A percentile compares a stretch with the other conserved stretches of the same genome.
phyloP scores from a whole-genome alignment of 805 yeast genomes.

The Zygotorulaspora florentina region DNA sequence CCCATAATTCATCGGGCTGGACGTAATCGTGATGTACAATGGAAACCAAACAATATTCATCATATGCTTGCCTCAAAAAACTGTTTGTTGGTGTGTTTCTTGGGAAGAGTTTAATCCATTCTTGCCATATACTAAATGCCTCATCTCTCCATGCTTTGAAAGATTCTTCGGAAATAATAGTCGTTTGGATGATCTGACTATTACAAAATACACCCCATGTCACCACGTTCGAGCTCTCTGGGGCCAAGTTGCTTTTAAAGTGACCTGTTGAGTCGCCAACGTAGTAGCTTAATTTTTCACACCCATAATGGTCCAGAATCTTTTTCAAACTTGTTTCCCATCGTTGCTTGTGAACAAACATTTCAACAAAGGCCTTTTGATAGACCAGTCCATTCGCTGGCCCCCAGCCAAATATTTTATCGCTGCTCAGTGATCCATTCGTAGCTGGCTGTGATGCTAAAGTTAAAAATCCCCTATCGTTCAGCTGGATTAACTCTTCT shows the following conservation, averaged over 20 bases:
- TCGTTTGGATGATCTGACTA: conserved; percentile 84
- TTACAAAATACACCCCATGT: conserved; percentile 98
- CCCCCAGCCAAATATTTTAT: conserved; percentile 96
- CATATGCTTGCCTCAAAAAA: conserved; percentile 57
- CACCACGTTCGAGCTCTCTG: conserved; percentile 66
- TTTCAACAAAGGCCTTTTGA: conserved; percentile 91
- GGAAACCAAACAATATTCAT: conserved; percentile 72
- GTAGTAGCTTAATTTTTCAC: conserved; percentile 64
- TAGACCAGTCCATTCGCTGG: conserved; percentile 83
- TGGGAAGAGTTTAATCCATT: conserved; percentile 83
- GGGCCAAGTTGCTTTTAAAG: conserved; percentile 57
- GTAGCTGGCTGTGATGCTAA: conserved; percentile 96
- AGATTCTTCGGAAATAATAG: conserved; percentile 87
- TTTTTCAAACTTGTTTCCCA: conserved; percentile 61
- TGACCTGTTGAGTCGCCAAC: conserved; percentile 58
- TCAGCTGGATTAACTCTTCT: conserved; percentile 79
- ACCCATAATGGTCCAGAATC: conserved; percentile 40
- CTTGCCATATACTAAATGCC: conserved; percentile 84
- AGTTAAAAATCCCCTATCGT: conserved; percentile 72
- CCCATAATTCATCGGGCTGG: conserved; percentile 75
- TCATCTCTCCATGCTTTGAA: conserved; percentile 96
- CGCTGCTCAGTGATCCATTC: conserved; percentile 71
- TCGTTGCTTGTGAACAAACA: conserved; percentile 66
- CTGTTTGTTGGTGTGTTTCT: conserved; percentile 48
- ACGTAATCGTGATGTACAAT: conserved; percentile 81